Conservation (phyloP, 306 rosid species). For the Arachis stenosperma region DNA sequence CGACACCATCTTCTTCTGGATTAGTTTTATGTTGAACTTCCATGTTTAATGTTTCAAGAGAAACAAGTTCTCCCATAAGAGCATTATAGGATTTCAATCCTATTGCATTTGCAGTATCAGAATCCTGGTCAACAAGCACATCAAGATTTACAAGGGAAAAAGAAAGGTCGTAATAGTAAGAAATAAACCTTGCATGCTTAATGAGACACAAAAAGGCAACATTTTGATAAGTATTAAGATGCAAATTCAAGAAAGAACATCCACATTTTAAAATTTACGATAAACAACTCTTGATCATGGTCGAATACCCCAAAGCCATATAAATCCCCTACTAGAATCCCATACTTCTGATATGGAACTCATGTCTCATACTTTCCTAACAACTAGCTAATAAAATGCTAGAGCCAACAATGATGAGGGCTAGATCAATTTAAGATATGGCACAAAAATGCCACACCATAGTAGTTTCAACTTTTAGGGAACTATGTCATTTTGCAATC, state of each 20-base stretch:
- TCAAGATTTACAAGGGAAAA: constrained; percentile 25
- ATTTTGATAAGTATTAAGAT: constrained; percentile 22
- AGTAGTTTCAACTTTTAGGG: constrained; percentile 28
- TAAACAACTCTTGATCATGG: constrained; percentile 24
- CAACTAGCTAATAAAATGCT: neutral
- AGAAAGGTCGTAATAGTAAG: constrained; percentile 38
- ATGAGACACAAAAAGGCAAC: constrained; percentile 21
- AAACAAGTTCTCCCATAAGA: constrained; percentile 92
- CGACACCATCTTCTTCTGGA: constrained; percentile 85
- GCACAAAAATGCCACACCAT: constrained; percentile 8
- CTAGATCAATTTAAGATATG: constrained; percentile 17
- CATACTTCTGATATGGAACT: too few species aligned
- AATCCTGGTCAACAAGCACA: constrained; percentile 61
- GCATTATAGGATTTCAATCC: constrained; percentile 90
- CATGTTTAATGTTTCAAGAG: constrained; percentile 74
- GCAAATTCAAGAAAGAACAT: constrained; percentile 32
- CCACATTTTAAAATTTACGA: constrained; percentile 14
- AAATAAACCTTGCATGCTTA: constrained; percentile 3
- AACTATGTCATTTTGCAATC: constrained; percentile 10
- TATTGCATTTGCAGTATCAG: constrained; percentile 71
- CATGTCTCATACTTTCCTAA: too few species aligned
- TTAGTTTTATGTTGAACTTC: constrained; percentile 48
- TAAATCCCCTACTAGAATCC: too few species aligned
- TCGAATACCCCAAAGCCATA: neutral
- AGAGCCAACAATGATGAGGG: constrained; percentile 23